A percentile compares a stretch with the other conserved stretches of the same genome.
Conservation (phyloP, 495 filamentous ascomycete species). For the Immersiella caudata region DNA sequence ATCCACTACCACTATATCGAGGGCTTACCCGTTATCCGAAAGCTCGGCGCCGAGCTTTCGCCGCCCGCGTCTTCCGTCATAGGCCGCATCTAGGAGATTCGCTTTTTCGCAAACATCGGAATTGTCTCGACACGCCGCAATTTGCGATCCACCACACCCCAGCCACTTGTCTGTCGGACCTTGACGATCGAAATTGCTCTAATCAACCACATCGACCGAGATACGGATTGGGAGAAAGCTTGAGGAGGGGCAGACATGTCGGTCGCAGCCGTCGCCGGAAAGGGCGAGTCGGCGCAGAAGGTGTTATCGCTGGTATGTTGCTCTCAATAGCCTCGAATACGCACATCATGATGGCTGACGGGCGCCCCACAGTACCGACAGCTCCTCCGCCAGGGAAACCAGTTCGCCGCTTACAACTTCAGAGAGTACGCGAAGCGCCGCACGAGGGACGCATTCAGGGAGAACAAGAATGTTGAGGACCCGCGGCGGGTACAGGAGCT, state of each 20-base stretch:
- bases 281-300: conserved; percentile 67
- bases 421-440: conserved; percentile 92
- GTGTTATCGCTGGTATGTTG: conserved; percentile 68
- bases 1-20: conserved; percentile 18
- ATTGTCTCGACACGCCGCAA: background rate
- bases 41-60: conserved; percentile 23
- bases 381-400: conserved; percentile 79
- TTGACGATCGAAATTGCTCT: background rate
- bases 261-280: conserved; percentile 49
- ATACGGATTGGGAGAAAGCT: background rate
- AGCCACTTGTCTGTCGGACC: background rate
- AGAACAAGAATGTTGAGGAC: conserved; percentile 71
- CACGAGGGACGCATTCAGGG: conserved; percentile 85
- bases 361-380: conserved; percentile 85
- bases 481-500: conserved; percentile 77
- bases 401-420: conserved; percentile 96
- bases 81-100: conserved; percentile 15
- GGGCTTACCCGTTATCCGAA: background rate
- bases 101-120: conserved; percentile 6
- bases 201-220: background rate
- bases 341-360: background rate
- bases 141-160: conserved; percentile 3
- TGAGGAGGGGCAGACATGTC: conserved; percentile 41
- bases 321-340: background rate
- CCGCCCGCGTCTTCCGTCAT: conserved; percentile 26